These are phyloP conservation scores for Arthrinium phaeospermum DNA, from an alignment of 2,329 filamentous ascomycete species.

Conservation along the genomic window DNA sequence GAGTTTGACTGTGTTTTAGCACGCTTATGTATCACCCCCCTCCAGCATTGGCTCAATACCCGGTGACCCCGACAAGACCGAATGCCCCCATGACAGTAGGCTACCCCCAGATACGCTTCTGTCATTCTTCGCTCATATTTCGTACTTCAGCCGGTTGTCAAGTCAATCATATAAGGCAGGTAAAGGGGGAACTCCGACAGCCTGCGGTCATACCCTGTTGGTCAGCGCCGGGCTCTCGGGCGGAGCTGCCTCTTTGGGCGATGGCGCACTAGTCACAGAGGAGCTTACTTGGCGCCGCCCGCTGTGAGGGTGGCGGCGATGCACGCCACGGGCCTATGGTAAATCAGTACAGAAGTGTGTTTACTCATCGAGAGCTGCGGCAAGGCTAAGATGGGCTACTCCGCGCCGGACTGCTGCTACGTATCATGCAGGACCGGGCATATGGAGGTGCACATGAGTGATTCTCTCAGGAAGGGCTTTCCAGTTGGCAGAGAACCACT, in stretches of 20 bases:
- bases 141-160: neutral
- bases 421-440: too few relatives aligned
- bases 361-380: neutral
- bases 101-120: neutral
- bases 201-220: neutral
- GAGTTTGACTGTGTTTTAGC: neutral
- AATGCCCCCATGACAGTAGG: neutral
- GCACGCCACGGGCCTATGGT: neutral
- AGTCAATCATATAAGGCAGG: neutral
- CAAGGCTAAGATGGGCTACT: too few relatives aligned
- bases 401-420: too few relatives aligned
- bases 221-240: neutral
- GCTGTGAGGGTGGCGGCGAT: neutral
- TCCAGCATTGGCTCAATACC: neutral
- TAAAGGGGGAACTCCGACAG: neutral
- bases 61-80: neutral
- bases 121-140: neutral
- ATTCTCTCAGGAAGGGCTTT: too few relatives aligned
- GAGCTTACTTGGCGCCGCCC: neutral
- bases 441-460: neutral
- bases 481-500: neutral
- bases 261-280: neutral
- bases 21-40: neutral
- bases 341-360: too few relatives aligned
- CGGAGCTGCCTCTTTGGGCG: neutral